Conservation (phyloP, 331 rosid species). For the Quercus phellos region DNA sequence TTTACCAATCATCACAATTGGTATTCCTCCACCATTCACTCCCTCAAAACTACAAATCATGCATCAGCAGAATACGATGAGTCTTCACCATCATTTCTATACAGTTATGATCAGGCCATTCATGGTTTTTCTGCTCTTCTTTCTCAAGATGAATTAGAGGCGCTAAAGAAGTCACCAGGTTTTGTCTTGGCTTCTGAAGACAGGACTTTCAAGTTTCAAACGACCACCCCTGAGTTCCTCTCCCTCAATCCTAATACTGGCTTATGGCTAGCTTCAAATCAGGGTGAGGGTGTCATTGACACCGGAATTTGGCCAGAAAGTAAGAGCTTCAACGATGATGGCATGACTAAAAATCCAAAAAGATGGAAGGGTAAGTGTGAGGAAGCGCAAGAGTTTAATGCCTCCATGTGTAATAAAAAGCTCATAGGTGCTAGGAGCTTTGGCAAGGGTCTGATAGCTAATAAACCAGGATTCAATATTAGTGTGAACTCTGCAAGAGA, state of each 20-base stretch:
- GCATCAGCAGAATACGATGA: too few species aligned
- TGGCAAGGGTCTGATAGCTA: conserved; percentile 15
- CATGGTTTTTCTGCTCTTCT: too few species aligned
- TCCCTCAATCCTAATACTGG: conserved; percentile 20
- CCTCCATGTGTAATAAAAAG: conserved; percentile 27
- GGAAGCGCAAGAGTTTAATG: conserved; percentile 21
- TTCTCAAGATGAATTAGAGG: too few species aligned
- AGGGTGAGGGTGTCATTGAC: conserved; percentile 25
- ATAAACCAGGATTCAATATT: too few species aligned
- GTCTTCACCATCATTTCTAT: too few species aligned
- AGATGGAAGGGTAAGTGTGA: conserved; percentile 32
- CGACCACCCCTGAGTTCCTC: conserved; percentile 28
- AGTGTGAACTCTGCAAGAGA: too few species aligned
- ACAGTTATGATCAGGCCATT: too few species aligned
- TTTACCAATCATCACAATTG: too few species aligned
- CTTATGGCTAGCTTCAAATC: conserved; percentile 18
- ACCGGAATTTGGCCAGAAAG: conserved; percentile 32
- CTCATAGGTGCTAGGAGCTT: conserved; percentile 28
- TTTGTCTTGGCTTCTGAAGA: conserved; percentile 1
- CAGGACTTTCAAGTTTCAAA: conserved; percentile 10
- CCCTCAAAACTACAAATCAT: too few species aligned
- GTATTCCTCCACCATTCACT: too few species aligned
- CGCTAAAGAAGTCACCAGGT: too few species aligned
- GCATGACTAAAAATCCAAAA: conserved; percentile 16
- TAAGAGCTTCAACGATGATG: conserved; percentile 29